Base-by-base conservation (phyloP, 1,139 yeast genomes). In the Scheffersomyces parashehatae region DNA sequence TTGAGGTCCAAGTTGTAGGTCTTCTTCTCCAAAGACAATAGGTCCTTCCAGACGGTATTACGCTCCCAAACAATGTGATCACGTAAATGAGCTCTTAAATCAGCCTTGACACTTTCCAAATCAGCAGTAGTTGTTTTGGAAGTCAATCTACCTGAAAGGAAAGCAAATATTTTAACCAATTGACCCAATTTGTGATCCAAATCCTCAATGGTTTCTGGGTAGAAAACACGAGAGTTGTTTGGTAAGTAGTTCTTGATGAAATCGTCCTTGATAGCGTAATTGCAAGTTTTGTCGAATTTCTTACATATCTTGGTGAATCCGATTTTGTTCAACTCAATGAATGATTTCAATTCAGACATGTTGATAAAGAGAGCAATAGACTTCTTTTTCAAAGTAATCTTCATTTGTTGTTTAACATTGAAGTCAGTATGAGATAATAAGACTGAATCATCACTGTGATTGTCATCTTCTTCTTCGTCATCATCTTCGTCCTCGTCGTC, bases 41-140 rank as follows among this genome's bases (percentile, higher is more conserved):
- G 85, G 60, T 91, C 97, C 58, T 93, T 85, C 98, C 98, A 91
- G 20, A 91, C 97, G 0, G 97, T 91, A 63, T 89, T 89, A 62
- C 98, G 79, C 65, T 90, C 97, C 95, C 96, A 91, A 13, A 90
- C 96, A 39, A 91, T 88, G 64, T 90, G 96, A 56, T 91, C 98
- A 47, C 97, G 77, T 49, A 91, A 68, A 55, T 88, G 88, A 12
- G 88, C 75, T 49, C 85, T 79, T 48, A 91, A 75, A 55, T 88
- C 95, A 30, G 79, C 74, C 46, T 77, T 79, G 20, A 93, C 87
- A 37, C 67, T 62, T 12, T 76, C 81, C 39, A 75, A 58, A 45
- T 77, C 70, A 37, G 55, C 56, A 5, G 40, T 39, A 8, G 73
- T 58, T 37, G 69, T 63, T 35, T 60, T 58, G 6, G 59, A 33